Evolutionary conservation across 106 monocot genomes (phyloP).

Genomic region (Acorus gramineus): DNA sequence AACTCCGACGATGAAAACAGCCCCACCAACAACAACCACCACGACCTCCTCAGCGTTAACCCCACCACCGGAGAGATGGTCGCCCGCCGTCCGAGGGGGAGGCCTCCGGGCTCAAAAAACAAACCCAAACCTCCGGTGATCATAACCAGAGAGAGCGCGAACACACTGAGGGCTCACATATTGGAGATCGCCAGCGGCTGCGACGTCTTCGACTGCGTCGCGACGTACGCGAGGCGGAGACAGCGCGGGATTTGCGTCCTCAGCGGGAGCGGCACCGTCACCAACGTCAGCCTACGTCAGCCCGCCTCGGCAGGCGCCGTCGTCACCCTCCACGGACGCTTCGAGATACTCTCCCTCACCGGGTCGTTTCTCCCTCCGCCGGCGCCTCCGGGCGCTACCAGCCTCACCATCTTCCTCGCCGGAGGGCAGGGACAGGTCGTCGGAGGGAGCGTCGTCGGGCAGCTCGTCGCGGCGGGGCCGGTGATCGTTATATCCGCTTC

Average conservation of each 20-base stretch:
- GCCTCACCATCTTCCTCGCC: conserved; percentile 38
- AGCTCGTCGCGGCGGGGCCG: conserved; percentile 37
- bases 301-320: conserved; percentile 39
- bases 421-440: conserved; percentile 55
- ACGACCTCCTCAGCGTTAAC: background rate
- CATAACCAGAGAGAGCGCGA: conserved; percentile 56
- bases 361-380: conserved; percentile 54
- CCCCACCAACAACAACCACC: background rate
- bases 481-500: conserved; percentile 50
- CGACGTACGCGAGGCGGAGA: conserved; percentile 38
- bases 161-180: conserved; percentile 46
- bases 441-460: conserved; percentile 56
- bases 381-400: conserved; percentile 35
- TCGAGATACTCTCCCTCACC: conserved; percentile 41
- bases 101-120: conserved; percentile 58
- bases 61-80: background rate
- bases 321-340: conserved; percentile 42
- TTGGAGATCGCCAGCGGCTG: conserved; percentile 41
- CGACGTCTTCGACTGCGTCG: conserved; percentile 47
- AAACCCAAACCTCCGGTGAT: conserved; percentile 66
- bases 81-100: conserved; percentile 25
- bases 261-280: conserved; percentile 51
- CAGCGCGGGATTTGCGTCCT: conserved; percentile 54
- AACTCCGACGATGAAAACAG: background rate
- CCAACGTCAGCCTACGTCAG: conserved; percentile 55